phyloP scores from a whole-genome alignment of 2,329 filamentous ascomycete species.

The Ophiostoma himal-ulmi region DNA sequence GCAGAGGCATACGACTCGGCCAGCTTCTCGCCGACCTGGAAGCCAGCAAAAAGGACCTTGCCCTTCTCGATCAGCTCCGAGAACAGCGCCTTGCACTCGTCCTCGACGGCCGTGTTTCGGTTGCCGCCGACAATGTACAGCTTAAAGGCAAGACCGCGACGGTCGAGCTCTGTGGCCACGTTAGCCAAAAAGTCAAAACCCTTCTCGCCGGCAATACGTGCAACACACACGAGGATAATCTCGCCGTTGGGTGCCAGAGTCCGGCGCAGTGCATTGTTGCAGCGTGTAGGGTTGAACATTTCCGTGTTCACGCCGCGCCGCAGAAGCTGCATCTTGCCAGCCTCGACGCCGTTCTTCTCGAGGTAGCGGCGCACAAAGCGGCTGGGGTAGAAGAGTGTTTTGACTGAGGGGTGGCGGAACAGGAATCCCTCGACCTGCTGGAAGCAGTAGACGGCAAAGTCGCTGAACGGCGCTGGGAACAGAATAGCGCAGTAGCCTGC shows the following conservation, averaged over 20 bases:
- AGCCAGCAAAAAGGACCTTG: constrained; percentile 61
- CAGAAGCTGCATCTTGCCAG: constrained; percentile 53
- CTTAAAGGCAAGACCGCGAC: constrained; percentile 53
- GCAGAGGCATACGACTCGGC: constrained; percentile 62
- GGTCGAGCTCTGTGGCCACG: constrained; percentile 49
- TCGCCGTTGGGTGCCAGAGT: constrained; percentile 56
- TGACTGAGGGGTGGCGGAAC: constrained; percentile 55
- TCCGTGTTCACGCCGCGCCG: constrained; percentile 60
- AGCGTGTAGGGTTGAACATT: constrained; percentile 51
- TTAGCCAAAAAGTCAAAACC: constrained; percentile 62
- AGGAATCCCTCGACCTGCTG: constrained; percentile 60
- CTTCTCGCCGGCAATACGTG: constrained; percentile 63
- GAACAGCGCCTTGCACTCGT: constrained; percentile 57
- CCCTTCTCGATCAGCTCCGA: constrained; percentile 41
- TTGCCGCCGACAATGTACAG: constrained; percentile 64
- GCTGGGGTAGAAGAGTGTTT: constrained; percentile 65
- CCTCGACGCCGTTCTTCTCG: constrained; percentile 49
- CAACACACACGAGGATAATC: constrained; percentile 60
- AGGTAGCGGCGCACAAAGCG: constrained; percentile 58
- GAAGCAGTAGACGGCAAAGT: constrained; percentile 57
- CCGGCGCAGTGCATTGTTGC: constrained; percentile 47
- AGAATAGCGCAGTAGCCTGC: constrained; percentile 63
- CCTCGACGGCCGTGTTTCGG: constrained; percentile 56
- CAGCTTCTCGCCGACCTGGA: constrained; percentile 54
- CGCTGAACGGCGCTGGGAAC: constrained; percentile 58